Evolutionary conservation across 108 stramenopile genomes (phyloP).

Genomic region (Stephanodiscus minutulus): DNA sequence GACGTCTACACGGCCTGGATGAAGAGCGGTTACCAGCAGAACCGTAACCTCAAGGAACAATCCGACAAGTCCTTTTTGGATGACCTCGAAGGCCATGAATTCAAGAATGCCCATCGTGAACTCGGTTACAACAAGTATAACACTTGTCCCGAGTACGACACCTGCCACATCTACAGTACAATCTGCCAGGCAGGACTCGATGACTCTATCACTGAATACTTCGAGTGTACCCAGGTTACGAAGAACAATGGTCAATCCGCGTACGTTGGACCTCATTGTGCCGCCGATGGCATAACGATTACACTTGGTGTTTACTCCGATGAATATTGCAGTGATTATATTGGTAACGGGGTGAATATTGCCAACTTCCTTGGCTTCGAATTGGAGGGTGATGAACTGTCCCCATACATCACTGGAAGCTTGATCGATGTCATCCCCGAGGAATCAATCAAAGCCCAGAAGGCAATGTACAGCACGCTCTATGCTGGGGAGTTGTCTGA

Average conservation of each 20-base stretch:
- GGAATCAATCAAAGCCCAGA: not conserved
- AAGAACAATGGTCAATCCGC: constrained; percentile 49
- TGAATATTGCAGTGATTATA: constrained; percentile 67
- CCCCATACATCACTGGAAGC: not conserved
- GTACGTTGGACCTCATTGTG: constrained; percentile 79
- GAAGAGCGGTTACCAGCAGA: not conserved
- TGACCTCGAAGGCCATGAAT: constrained; percentile 46
- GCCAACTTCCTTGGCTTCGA: constrained; percentile 32
- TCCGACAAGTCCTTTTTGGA: constrained; percentile 40
- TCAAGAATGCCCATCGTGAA: constrained; percentile 31
- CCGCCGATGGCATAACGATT: constrained; percentile 57
- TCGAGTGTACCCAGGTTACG: constrained; percentile 45
- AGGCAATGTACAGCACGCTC: not conserved
- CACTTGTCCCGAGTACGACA: constrained; percentile 28
- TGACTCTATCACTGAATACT: constrained; percentile 21
- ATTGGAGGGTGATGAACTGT: constrained; percentile 14
- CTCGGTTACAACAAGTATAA: constrained; percentile 33
- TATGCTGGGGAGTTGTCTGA: not conserved
- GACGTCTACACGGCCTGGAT: constrained; percentile 24
- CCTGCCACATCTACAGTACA: constrained; percentile 16
- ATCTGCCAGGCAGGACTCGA: constrained; percentile 5
- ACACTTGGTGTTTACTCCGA: constrained; percentile 73
- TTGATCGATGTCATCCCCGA: not conserved
- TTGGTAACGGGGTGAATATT: constrained; percentile 39
- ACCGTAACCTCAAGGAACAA: constrained; percentile 30